Evolutionary conservation across 2,329 filamentous ascomycete genomes (phyloP).

Genomic region (Ophiostoma triangulosporum): DNA sequence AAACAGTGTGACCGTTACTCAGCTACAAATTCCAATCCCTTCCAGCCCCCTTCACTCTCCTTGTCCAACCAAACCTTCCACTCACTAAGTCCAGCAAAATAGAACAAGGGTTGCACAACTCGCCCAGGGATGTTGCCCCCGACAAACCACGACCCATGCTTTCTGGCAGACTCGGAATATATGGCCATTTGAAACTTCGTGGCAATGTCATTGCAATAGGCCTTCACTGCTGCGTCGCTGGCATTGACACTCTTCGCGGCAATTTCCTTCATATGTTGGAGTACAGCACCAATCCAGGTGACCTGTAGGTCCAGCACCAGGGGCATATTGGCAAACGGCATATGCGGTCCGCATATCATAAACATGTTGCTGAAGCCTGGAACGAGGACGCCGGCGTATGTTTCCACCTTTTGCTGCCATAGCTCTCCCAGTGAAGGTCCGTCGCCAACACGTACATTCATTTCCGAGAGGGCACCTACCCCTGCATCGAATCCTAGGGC

Average conservation of each 20-base stretch:
- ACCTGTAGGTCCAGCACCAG: constrained; percentile 8
- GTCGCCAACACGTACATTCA: constrained; percentile 19
- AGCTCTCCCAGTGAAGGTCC: constrained; percentile 17
- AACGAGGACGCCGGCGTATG: constrained; percentile 16
- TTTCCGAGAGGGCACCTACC: constrained; percentile 21
- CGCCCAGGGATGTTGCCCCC: constrained; percentile 16
- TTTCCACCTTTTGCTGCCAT: constrained; percentile 20
- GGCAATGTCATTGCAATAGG: constrained; percentile 4
- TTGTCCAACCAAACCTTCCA: constrained; percentile 7
- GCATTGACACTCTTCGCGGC: constrained; percentile 8
- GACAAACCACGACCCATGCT: constrained; percentile 13
- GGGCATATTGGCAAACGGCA: constrained; percentile 7
- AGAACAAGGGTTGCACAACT: constrained; percentile 11
- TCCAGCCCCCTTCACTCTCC: constrained; percentile 2
- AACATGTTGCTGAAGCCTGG: constrained; percentile 13
- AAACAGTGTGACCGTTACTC: too few species aligned
- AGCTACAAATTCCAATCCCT: not conserved
- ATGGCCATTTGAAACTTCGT: constrained; percentile 5
- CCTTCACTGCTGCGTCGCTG: not conserved
- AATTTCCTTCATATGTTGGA: constrained; percentile 7
- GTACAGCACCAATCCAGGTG: constrained; percentile 7
- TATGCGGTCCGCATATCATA: constrained; percentile 11
- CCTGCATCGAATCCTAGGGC: constrained; percentile 23
- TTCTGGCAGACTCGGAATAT: constrained; percentile 2
- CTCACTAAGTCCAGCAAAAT: constrained; percentile 6